Evolutionary conservation across 169 alveolate species (phyloP), one percentile per base, ranked within the genome.

Genomic region (Eimeria maxima): DNA sequence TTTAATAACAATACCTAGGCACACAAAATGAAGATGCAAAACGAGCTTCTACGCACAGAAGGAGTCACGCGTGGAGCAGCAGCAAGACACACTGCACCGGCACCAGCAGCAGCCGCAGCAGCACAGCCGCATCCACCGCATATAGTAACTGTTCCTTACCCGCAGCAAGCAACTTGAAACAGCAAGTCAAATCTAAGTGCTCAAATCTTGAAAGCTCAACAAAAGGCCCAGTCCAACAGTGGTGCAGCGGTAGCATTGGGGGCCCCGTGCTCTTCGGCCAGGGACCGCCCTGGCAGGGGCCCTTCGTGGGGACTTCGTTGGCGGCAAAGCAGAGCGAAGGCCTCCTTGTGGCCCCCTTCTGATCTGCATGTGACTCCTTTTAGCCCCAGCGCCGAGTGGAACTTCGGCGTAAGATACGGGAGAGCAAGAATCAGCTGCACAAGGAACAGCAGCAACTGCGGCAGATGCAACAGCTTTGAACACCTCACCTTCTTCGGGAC

Each of bases 291-390:
- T 60, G 63, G 42, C 55, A 76, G 87, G 63, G 87, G 63, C 87
- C 87, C 87, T 45, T 76, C 87, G 65, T 76, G 87, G 65, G 65
- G 87, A 60, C 87, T 76, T 47, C 87, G 87, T 20, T 65, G 13
- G 63, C 57, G 33, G 87, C 87, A 45, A 47, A 44, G 24, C 1
- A 24, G 63, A 4, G 42, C 57, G 22, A 7, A 20, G 16, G 87
- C 42, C 44, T 22, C 45, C 57, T 45, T 45, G 87, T 11, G 45
- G 87, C 44, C 65, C 8, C 67, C 87, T 47, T 81, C 90, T 81
- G 71, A 50, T 29, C 53, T 55, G 27, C 55, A 81, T 60, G 20
- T 81, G 90, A 47, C 47, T 57, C 47, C 55, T 81, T 53, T 50
- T 50, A 16, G 33, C 4, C 44, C 3, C 73, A 27, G 90, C 53